Evolutionary conservation across 1,284 basidiomycete genomes (phyloP).

Genomic region (Microbotryum violaceum): DNA sequence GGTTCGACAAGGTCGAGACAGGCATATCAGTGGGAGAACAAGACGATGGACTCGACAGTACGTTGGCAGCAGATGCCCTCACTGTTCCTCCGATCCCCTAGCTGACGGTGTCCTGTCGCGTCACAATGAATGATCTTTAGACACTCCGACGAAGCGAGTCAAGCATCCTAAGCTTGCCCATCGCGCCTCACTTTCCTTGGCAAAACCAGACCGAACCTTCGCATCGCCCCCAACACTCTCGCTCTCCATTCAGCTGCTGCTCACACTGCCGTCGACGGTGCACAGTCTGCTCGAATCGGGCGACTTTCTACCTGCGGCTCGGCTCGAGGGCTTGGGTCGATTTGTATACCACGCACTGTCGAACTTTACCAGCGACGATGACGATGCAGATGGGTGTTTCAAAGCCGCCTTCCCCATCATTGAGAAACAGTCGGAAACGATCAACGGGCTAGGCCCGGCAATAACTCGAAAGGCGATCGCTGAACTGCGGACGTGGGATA

Average conservation of each 20-base stretch:
- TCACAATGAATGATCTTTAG: background rate
- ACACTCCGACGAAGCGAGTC: slow-evolving; percentile 6
- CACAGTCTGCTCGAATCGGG: slow-evolving; percentile 30
- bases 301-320: slow-evolving; percentile 31
- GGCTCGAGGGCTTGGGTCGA: slow-evolving; percentile 31
- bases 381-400: slow-evolving; percentile 3
- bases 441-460: slow-evolving; percentile 20
- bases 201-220: slow-evolving; percentile 5
- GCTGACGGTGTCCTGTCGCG: background rate
- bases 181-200: background rate
- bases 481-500: slow-evolving; percentile 21
- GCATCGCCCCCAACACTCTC: slow-evolving; percentile 20
- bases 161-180: background rate
- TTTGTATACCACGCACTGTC: slow-evolving; percentile 32
- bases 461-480: slow-evolving; percentile 24
- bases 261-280: slow-evolving; percentile 31
- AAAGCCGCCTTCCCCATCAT: slow-evolving; percentile 32
- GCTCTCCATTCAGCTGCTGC: slow-evolving; percentile 27
- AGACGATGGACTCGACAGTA: background rate
- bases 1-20: slow-evolving; percentile 21
- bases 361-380: slow-evolving; percentile 4
- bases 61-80: too few species aligned
- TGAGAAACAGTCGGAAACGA: slow-evolving; percentile 31
- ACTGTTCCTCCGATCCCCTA: too few species aligned
- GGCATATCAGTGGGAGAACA: slow-evolving; percentile 1